Conservation (phyloP, 441 rosid genomes). For the Hypseocharis bilobata region DNA sequence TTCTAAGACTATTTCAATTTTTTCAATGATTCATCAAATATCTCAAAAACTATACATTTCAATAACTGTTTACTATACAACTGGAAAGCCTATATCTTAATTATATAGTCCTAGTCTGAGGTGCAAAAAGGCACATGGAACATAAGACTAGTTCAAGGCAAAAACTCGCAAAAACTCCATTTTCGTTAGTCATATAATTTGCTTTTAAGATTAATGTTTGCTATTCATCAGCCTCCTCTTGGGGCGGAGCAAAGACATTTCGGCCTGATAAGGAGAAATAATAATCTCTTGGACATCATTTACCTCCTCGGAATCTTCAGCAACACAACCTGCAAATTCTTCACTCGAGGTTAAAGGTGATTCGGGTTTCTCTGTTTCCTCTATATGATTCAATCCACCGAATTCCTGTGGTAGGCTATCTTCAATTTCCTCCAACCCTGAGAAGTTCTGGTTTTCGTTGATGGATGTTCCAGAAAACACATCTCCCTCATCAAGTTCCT, state of each 20-base stretch:
- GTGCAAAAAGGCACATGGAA: too few relatives aligned
- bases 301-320: slow-evolving; percentile 36
- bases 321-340: slow-evolving; percentile 19
- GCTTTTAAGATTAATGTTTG: slow-evolving; percentile 12
- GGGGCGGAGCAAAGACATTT: slow-evolving; percentile 16
- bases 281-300: slow-evolving; percentile 12
- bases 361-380: slow-evolving; percentile 12
- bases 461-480: not conserved
- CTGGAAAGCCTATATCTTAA: not conserved
- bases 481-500: slow-evolving; percentile 7
- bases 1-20: too few relatives aligned
- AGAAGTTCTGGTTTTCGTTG: slow-evolving; percentile 15
- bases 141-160: too few relatives aligned
- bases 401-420: slow-evolving; percentile 19
- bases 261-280: slow-evolving; percentile 11
- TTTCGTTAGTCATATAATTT: not conserved
- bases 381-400: slow-evolving; percentile 13
- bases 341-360: slow-evolving; percentile 24
- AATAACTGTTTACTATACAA: not conserved
- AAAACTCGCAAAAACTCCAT: not conserved
- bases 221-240: slow-evolving; percentile 18
- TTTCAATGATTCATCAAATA: not conserved
- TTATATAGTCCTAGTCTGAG: too few relatives aligned
- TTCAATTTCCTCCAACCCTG: slow-evolving; percentile 22
- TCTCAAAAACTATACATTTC: not conserved